A percentile compares a stretch with the other conserved stretches of the same genome.
Evolutionary conservation across 148 eudicot genomes (phyloP).

Genomic region (Nyssa sinensis): DNA sequence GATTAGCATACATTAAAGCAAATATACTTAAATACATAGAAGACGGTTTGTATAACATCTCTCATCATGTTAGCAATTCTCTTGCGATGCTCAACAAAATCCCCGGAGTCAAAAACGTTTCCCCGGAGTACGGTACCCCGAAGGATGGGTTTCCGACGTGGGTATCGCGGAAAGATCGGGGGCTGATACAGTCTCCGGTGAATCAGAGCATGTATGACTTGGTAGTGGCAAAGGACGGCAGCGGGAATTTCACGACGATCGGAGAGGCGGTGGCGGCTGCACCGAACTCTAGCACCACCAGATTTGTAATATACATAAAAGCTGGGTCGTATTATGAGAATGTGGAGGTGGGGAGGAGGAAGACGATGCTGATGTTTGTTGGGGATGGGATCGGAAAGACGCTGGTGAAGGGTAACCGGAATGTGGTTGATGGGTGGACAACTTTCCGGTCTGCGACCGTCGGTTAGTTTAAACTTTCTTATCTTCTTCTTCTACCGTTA

Average conservation of each 20-base stretch:
- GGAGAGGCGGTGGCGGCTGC: constrained; percentile 54
- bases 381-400: constrained; percentile 88
- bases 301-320: constrained; percentile 72
- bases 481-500: too few species aligned
- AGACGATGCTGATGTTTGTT: constrained; percentile 56
- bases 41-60: constrained; percentile 29
- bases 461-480: constrained; percentile 43
- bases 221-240: constrained; percentile 75
- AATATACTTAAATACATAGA: constrained; percentile 37
- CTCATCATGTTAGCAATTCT: constrained; percentile 76
- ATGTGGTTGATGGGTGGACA: constrained; percentile 75
- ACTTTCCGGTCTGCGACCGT: constrained; percentile 76
- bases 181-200: constrained; percentile 36
- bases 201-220: constrained; percentile 27
- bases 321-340: constrained; percentile 66
- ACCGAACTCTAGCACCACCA: constrained; percentile 42
- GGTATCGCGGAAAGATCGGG: constrained; percentile 42
- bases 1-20: constrained; percentile 46
- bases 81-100: constrained; percentile 65
- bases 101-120: constrained; percentile 20
- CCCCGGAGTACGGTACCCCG: constrained; percentile 31
- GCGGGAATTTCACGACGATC: constrained; percentile 60
- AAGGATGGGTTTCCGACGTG: constrained; percentile 55
- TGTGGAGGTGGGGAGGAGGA: constrained; percentile 55
- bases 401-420: constrained; percentile 60